Evolutionary conservation across 345 rosid genomes (phyloP).

Genomic region (Citrus unshiu): DNA sequence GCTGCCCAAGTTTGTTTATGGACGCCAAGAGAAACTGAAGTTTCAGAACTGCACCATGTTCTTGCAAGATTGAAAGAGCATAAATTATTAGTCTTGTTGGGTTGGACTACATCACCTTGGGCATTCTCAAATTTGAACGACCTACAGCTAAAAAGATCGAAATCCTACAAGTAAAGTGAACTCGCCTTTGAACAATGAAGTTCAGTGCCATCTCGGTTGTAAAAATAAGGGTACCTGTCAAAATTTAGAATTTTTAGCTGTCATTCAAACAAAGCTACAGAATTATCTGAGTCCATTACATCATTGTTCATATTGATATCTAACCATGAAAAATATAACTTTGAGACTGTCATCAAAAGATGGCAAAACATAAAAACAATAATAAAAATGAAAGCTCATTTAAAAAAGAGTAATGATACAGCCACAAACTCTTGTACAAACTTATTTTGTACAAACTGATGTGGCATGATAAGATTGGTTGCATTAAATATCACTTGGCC

Average conservation of each 20-base stretch:
- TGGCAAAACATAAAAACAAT: too few relatives aligned
- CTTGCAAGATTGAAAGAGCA: slow-evolving; percentile 38
- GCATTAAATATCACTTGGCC: too few relatives aligned
- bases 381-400: too few relatives aligned
- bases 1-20: too few relatives aligned
- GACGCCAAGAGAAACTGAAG: slow-evolving; percentile 47
- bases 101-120: background rate
- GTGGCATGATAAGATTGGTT: too few relatives aligned
- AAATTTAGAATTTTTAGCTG: slow-evolving; percentile 14
- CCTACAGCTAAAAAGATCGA: background rate
- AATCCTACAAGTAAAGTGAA: background rate
- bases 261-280: slow-evolving; percentile 5
- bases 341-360: too few relatives aligned
- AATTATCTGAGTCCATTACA: background rate
- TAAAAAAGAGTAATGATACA: too few relatives aligned
- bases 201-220: slow-evolving; percentile 75
- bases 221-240: slow-evolving; percentile 80
- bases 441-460: too few relatives aligned
- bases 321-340: too few relatives aligned
- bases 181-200: slow-evolving; percentile 89
- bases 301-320: background rate
- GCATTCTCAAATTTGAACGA: background rate
- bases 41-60: slow-evolving; percentile 68
- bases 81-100: background rate
- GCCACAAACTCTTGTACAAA: too few relatives aligned